Conservation (phyloP, 2,329 filamentous ascomycete genomes). For the Chaetomium sp. region DNA sequence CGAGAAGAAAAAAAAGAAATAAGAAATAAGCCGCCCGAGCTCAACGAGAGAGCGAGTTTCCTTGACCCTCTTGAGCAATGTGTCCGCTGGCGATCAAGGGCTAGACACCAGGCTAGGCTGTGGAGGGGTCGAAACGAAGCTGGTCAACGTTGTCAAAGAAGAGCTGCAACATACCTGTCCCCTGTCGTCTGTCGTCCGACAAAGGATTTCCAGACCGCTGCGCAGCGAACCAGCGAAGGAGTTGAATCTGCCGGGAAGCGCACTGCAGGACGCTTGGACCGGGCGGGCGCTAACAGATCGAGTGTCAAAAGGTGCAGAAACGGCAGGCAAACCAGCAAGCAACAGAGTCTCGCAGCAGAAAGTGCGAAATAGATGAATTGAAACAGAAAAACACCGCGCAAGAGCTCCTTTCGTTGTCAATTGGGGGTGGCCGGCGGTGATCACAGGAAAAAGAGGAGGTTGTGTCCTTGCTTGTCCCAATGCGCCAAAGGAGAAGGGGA, state of each 20-base stretch:
- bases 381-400: background rate
- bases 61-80: too few relatives aligned
- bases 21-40: too few relatives aligned
- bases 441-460: slow-evolving; percentile 1
- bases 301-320: background rate
- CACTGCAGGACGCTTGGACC: slow-evolving; percentile 10
- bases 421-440: slow-evolving; percentile 5
- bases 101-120: too few relatives aligned
- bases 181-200: background rate
- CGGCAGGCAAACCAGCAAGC: background rate
- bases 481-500: background rate
- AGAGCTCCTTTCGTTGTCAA: background rate
- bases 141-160: background rate
- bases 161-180: slow-evolving; percentile 10
- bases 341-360: background rate
- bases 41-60: too few relatives aligned
- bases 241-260: background rate
- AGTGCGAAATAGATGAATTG: background rate
- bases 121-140: background rate
- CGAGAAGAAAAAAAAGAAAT: background rate
- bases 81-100: too few relatives aligned
- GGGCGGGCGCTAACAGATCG: background rate
- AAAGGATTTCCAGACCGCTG: slow-evolving; percentile 6
- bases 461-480: slow-evolving; percentile 5
- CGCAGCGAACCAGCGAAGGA: background rate